Evolutionary conservation across 495 filamentous ascomycete species (phyloP), one percentile per base, ranked within the genome.

Genomic region (Penicillium desertorum): DNA sequence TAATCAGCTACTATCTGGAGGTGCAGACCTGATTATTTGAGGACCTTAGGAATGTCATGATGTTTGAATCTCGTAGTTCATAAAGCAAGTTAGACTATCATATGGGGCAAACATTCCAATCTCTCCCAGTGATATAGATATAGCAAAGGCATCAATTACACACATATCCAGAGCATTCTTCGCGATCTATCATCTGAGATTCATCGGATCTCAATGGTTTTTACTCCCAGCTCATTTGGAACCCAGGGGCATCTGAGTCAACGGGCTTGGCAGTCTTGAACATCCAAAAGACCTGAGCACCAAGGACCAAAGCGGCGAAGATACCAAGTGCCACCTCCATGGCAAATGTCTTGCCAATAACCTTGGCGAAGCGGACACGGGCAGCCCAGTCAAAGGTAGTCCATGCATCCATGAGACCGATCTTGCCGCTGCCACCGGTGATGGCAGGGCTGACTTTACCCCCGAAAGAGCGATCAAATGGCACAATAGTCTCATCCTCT

Each of bases 381-480:
- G 86, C 84, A 53, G 80, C 72, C 62, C 83, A 79, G 62, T 85
- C 79, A 64, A 95, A 88, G 25, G 81, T 87, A 46, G 72, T 79
- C 84, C 89, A 87, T 0, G 89, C 90, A 60, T 91, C 87, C 29
- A 80, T 67, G 67, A 92, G 79, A 44, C 82, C 82, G 52, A 88
- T 77, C 59, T 78, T 81, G 62, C 88, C 87, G 66, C 80, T 82
- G 51, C 89, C 90, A 56, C 84, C 87, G 7, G 90, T 73, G 44
- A 88, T 79, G 20, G 80, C 82, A 20, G 86, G 81, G 27, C 71
- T 66, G 19, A 84, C 78, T 62, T 82, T 83, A 14, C 83, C 78
- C 39, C 78, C 83, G 57, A 89, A 89, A 45, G 78, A 82, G 47
- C 86, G 82, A 72, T 91, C 88, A 51, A 91, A 90, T n/a, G 85